phyloP scores from a whole-genome alignment of 306 rosid species.

The Amphicarpaea edgeworthii region DNA sequence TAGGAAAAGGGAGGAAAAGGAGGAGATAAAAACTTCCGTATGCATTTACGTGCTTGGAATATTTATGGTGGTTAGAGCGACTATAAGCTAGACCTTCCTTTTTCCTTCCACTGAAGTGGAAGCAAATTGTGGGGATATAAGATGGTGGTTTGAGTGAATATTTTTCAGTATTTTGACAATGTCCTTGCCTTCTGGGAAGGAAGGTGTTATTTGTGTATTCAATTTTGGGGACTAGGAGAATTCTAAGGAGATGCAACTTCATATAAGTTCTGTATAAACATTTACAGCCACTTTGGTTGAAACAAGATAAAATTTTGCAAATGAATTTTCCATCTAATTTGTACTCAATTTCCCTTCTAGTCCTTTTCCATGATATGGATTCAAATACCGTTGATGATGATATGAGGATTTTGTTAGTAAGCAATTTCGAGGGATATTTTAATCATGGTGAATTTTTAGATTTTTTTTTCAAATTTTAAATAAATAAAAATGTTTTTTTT shows the following conservation, averaged over 20 bases:
- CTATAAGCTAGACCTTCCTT: neutral
- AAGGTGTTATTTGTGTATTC: neutral
- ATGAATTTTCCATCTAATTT: neutral
- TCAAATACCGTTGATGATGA: neutral
- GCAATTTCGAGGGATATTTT: neutral
- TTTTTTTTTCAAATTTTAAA: no score
- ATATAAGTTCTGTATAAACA: neutral
- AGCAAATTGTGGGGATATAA: neutral
- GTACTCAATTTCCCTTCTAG: neutral
- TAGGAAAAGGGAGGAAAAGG: constrained; percentile 90
- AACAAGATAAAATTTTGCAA: neutral
- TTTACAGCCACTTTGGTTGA: constrained; percentile 12
- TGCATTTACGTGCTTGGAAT: neutral
- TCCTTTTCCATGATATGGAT: neutral
- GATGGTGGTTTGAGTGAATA: no score
- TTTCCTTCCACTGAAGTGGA: neutral
- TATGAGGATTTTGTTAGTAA: neutral
- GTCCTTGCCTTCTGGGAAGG: neutral
- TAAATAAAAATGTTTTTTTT: no score
- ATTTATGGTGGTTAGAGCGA: neutral
- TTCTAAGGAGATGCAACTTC: neutral
- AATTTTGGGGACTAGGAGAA: neutral
- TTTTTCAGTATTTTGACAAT: no score
- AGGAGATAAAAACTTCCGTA: constrained; percentile 53
- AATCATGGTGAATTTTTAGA: no score